Evolutionary conservation across 2,329 filamentous ascomycete genomes (phyloP), one percentile per base, ranked within the genome.

Genomic region (Lachnellula cervina): DNA sequence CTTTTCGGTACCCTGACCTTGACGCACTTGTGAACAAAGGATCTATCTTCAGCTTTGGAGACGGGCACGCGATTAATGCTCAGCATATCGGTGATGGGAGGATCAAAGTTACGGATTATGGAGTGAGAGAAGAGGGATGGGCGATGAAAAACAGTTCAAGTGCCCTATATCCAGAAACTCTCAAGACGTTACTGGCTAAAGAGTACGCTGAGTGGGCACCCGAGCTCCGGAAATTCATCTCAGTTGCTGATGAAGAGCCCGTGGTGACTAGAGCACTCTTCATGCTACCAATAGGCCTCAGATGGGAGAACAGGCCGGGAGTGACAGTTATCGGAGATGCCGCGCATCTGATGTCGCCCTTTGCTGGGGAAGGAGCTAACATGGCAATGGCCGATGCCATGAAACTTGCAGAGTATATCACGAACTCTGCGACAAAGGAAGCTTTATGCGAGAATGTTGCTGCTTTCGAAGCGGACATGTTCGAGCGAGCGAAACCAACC

Each of bases 301-400:
- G 79, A 45, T 86, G 83, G 83, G 62, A 70, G 8, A 85, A 82
- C 45, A 76, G 83, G 52, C 75, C 78, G 0, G 74, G 82, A 0
- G 80, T 83, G 9, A 83, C 81, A 0, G 72, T 83, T 0, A 79
- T 84, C 52, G 81, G 81, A 1, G 81, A 84, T 61, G 80, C 81
- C 0, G 79, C 69, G 3, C 81, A 83, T 58, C 76, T 74, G 0
- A 83, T 83, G 80, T 72, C 72, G 1, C 74, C 74, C 0, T 76
- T 74, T 59, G 73, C 71, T 0, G 77, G 77, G 3, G 76, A 75
- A 43, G 77, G 63, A 16, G 68, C 66, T 2, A 74, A 73, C 51
- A 64, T 71, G 61, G 62, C 59, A 11, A 52, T 76, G 54, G 56
- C 66, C 2, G 75, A 77, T 56, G 72, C 69, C 1, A 66, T 73